Base-by-base conservation (phyloP, 495 filamentous ascomycete species). In the Aspergillus incahuasiensis region DNA sequence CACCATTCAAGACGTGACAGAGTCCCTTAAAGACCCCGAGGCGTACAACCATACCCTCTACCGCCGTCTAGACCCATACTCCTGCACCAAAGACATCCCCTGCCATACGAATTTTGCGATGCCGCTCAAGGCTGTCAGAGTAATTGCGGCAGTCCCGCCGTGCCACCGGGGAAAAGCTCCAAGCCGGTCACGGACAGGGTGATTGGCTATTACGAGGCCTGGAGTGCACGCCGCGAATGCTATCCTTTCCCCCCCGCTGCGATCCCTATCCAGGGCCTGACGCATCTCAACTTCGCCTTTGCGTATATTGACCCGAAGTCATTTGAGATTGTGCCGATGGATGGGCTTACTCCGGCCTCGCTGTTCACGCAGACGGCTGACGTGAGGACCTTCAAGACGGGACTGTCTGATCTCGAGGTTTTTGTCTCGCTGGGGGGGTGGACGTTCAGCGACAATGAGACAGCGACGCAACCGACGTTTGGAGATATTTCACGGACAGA, bases 231-330 rank as follows among this genome's bases (percentile, higher is more conserved):
- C 6, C 28, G 57, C 12, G 3, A 8, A 7, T 66, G 60, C 22
- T 48, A 61, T 13, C 8, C 11, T 2, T 43, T 30, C 28, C 16
- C 16, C 5, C 60, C 57, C 4, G 43, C 44, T 6, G 46, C 60
- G 6, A 56, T 66, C 20, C n/a, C 47, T 6, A 30, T 56, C 7
- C 11, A 5, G 8, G 35, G 39, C 1, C 48, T 58, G 19, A 66
- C 63, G 32, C 57, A 66, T 50, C 6, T 66, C 13, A 58, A 63
- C 32, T 56, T 54, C 22, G 57, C 63, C 0, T 65, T 65, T 47
- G 48, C 30, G 1, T 20, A 34, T 1, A 54, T 46, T 13, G n/a
- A 54, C 38, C 24, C 8, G 12, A 20, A 35, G 7, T 38, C 20
- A 32, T 54, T 18, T 4, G 49, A 43, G 39, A 19, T 28, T 21